Conservation (phyloP, 2,329 filamentous ascomycete genomes). For the Aspergillus sp. region DNA sequence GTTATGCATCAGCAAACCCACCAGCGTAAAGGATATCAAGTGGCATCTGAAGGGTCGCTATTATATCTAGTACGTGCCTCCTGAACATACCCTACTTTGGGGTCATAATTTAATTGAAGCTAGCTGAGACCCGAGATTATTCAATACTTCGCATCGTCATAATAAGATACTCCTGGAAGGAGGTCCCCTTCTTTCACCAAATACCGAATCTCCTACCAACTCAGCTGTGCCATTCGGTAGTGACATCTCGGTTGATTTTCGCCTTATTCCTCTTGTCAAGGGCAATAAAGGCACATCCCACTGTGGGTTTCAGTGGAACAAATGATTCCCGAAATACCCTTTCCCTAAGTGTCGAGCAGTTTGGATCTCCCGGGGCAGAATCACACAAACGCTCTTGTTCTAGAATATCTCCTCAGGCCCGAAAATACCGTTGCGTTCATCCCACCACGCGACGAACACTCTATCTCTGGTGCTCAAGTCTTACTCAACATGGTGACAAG, state of each 20-base stretch:
- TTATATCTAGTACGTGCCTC: no score
- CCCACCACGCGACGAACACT: slow-evolving; percentile 9
- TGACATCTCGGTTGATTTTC: background rate
- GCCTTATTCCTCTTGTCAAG: background rate
- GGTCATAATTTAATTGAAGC: no score
- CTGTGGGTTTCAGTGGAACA: slow-evolving; percentile 64
- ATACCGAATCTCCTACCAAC: no score
- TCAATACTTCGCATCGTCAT: no score
- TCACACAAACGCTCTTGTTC: slow-evolving; percentile 62
- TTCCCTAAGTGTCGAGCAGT: slow-evolving; percentile 50
- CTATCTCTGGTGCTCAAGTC: slow-evolving; percentile 19
- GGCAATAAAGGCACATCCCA: slow-evolving; percentile 45
- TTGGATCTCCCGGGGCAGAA: slow-evolving; percentile 48
- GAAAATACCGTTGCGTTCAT: slow-evolving; percentile 39
- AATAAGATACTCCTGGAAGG: no score
- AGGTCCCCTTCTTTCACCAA: no score
- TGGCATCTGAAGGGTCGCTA: no score
- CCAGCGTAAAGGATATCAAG: no score
- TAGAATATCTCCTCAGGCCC: slow-evolving; percentile 50
- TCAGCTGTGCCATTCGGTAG: background rate
- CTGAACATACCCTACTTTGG: no score
- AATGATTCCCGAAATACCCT: slow-evolving; percentile 57
- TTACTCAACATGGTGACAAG: slow-evolving; percentile 43
- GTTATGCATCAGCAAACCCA: no score
- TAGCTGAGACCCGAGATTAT: no score